Evolutionary conservation across 1,284 basidiomycete species (phyloP).

Genomic region (Puccinia coronata): DNA sequence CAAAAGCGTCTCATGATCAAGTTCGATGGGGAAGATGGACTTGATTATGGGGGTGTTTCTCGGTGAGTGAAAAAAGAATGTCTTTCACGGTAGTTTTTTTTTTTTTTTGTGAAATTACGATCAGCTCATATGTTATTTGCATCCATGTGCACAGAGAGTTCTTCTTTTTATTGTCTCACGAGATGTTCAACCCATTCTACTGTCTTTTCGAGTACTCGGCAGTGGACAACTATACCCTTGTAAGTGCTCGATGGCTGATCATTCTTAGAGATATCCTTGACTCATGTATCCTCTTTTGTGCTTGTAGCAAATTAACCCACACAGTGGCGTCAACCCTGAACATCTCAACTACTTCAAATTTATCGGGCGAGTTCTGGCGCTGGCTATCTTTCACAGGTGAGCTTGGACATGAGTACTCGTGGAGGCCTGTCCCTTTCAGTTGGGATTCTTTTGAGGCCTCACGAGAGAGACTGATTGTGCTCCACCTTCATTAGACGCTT

Average conservation of each 20-base stretch:
- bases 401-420: neutral
- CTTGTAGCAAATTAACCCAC: slow-evolving; percentile 81
- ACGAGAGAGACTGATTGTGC: neutral
- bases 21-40: slow-evolving; percentile 65
- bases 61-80: slow-evolving; percentile 24
- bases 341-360: slow-evolving; percentile 99
- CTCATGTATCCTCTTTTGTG: slow-evolving; percentile 68
- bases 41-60: slow-evolving; percentile 50
- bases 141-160: slow-evolving; percentile 73
- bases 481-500: slow-evolving; percentile 70
- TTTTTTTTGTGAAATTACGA: neutral
- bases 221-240: slow-evolving; percentile 46
- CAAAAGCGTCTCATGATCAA: slow-evolving; percentile 97
- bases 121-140: neutral
- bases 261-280: slow-evolving; percentile 76
- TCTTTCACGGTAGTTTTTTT: no score
- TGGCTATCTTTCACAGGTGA: slow-evolving; percentile 87
- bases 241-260: neutral
- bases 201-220: slow-evolving; percentile 99
- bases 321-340: slow-evolving; percentile 96
- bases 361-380: slow-evolving; percentile 87
- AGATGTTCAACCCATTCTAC: slow-evolving; percentile 89
- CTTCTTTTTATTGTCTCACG: slow-evolving; percentile 99
- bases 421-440: neutral
- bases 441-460: neutral